Evolutionary conservation across 2,329 filamentous ascomycete species (phyloP), one percentile per base, ranked within the genome.

Genomic region (Nemania bipapillata): DNA sequence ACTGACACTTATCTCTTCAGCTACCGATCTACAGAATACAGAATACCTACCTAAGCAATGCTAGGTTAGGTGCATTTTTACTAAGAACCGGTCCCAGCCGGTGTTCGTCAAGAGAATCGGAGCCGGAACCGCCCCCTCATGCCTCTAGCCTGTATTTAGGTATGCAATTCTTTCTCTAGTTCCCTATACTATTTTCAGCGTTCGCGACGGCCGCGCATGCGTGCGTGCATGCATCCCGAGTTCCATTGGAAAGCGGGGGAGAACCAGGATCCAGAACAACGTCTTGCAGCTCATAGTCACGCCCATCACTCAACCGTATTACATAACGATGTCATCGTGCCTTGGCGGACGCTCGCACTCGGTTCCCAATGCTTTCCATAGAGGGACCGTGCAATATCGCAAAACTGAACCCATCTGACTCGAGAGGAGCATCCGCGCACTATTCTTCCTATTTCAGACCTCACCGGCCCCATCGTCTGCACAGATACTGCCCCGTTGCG

Each of bases 391-490:
- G 45, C 57, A 32, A 35, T 58, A 64, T 45, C 47, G 12, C 24
- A 15, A 40, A 28, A 20, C 42, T 28, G 40, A 15, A 22, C 6
- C 45, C 53, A 30, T 60, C 55, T 59, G 55, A 58, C 54, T 58
- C 24, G 54, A 57, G 32, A 30, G 63, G 66, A 17, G 45, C 58
- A 69, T 66, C 63, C 58, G 63, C 58, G 26, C 37, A 42, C 11
- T 11, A 56, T 40, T 30, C 26, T 32, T 22, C 22, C 49, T 50
- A 28, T 20, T 52, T 37, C 26, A 49, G 11, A 50, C 7, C 45
- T 65, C 55, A 65, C 61, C 61, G 61, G 61, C 42, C 49, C 55
- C 49, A 40, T 68, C 59, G 59, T 54, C 53, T 65, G 60, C 56
- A 52, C 65, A 40, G 15, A 45, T 40, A n/a, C 42, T 65, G 62